Evolutionary conservation across 1,284 basidiomycete species (phyloP).

Genomic region (Taiwanofungus camphoratus): DNA sequence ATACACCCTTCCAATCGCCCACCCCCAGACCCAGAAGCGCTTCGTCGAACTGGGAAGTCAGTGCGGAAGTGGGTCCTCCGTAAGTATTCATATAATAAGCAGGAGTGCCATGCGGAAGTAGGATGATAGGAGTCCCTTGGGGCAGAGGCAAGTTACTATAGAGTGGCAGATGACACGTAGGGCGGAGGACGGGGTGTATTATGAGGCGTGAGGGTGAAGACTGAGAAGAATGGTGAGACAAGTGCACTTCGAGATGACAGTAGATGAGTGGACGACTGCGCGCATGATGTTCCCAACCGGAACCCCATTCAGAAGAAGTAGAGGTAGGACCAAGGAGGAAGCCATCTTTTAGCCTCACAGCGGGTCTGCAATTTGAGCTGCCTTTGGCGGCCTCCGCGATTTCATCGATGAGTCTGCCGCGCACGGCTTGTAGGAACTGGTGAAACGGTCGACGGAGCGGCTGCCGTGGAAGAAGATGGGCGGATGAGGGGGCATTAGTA

Average conservation of each 20-base stretch:
- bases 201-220: conserved; percentile 37
- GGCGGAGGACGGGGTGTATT: conserved; percentile 51
- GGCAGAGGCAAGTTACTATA: conserved; percentile 35
- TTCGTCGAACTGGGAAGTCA: conserved; percentile 58
- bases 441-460: conserved; percentile 40
- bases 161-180: conserved; percentile 48
- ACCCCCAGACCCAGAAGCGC: conserved; percentile 56
- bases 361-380: conserved; percentile 23
- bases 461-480: conserved; percentile 37
- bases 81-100: conserved; percentile 66
- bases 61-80: conserved; percentile 52
- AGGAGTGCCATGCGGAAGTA: conserved; percentile 65
- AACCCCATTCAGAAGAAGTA: conserved; percentile 49
- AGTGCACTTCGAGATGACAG: conserved; percentile 53
- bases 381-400: conserved; percentile 35
- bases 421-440: conserved; percentile 41
- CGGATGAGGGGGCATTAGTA: conserved; percentile 14
- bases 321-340: conserved; percentile 48
- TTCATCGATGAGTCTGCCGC: conserved; percentile 49
- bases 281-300: conserved; percentile 53
- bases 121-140: conserved; percentile 56
- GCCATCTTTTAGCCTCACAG: conserved; percentile 47
- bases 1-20: conserved; percentile 38
- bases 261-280: conserved; percentile 48
- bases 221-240: conserved; percentile 26